Evolutionary conservation across 2,329 filamentous ascomycete species (phyloP).

Genomic region (Phialophora tarda): DNA sequence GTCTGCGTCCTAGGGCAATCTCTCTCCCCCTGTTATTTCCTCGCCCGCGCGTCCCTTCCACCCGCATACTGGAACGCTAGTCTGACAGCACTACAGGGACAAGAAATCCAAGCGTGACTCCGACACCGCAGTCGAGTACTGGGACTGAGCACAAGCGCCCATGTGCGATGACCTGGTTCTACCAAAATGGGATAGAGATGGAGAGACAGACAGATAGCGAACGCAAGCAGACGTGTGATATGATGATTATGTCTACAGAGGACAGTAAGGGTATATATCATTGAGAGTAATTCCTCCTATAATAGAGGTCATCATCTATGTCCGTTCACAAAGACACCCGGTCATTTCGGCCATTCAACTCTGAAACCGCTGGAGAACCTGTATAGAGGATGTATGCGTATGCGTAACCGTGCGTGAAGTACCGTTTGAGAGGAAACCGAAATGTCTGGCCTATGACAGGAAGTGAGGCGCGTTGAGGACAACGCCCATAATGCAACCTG

Average conservation of each 20-base stretch:
- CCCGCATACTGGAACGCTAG: too few relatives aligned
- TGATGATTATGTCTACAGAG: not conserved
- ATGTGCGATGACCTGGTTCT: not conserved
- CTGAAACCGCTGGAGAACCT: not conserved
- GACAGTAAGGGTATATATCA: not conserved
- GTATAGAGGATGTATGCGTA: not conserved
- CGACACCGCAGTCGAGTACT: not conserved
- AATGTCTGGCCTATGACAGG: conserved; percentile 2
- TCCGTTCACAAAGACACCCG: not conserved
- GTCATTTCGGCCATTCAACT: not conserved
- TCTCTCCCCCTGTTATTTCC: too few relatives aligned
- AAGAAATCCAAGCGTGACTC: not conserved
- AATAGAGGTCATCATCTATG: not conserved
- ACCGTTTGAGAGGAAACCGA: not conserved
- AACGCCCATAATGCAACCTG: conserved; percentile 59
- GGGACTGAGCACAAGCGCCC: not conserved
- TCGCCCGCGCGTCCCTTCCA: too few relatives aligned
- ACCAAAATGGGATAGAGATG: not conserved
- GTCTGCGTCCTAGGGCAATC: too few relatives aligned
- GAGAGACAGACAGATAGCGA: not conserved
- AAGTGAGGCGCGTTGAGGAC: conserved; percentile 67
- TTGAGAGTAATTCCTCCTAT: not conserved
- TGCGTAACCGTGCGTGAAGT: not conserved
- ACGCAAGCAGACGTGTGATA: not conserved
- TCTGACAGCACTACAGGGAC: not conserved